Evolutionary conservation across 2,329 filamentous ascomycete genomes (phyloP).

Genomic region (Pseudocercospora ulei): DNA sequence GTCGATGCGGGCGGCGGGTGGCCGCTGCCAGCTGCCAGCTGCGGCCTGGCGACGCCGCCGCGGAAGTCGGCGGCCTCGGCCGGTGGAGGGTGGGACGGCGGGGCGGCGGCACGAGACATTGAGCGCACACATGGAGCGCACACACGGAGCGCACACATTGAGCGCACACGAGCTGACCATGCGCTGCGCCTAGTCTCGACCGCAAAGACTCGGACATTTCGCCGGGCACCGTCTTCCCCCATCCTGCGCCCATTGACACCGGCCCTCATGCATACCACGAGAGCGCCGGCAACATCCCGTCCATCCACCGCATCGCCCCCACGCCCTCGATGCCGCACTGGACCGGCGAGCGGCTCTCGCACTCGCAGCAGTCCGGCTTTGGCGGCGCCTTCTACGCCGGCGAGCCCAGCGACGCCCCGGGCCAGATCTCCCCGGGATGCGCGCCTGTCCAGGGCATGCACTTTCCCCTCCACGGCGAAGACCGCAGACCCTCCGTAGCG

Average conservation of each 20-base stretch:
- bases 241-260: conserved; percentile 38
- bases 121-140: conserved; percentile 4
- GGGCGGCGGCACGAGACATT: conserved; percentile 1
- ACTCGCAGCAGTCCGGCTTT: conserved; percentile 41
- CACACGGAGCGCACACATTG: conserved; percentile 6
- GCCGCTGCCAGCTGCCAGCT: too few species aligned
- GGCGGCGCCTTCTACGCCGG: conserved; percentile 55
- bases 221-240: conserved; percentile 33
- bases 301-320: conserved; percentile 43
- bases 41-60: too few species aligned
- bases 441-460: conserved; percentile 47
- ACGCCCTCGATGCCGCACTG: conserved; percentile 42
- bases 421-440: conserved; percentile 61
- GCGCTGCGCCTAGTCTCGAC: conserved; percentile 35
- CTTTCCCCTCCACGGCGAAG: conserved; percentile 54
- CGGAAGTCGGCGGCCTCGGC: too few species aligned
- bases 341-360: conserved; percentile 24
- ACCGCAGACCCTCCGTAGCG: conserved; percentile 74
- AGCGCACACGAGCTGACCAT: conserved; percentile 26
- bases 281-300: conserved; percentile 49
- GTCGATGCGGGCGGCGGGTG: too few species aligned
- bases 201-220: conserved; percentile 40
- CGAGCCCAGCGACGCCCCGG: conserved; percentile 61
- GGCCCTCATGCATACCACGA: conserved; percentile 41
- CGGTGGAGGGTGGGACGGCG: background rate